Evolutionary conservation across 1,139 yeast genomes (phyloP), one percentile per base, ranked within the genome.

Genomic region (Lizanozyma gosingica): DNA sequence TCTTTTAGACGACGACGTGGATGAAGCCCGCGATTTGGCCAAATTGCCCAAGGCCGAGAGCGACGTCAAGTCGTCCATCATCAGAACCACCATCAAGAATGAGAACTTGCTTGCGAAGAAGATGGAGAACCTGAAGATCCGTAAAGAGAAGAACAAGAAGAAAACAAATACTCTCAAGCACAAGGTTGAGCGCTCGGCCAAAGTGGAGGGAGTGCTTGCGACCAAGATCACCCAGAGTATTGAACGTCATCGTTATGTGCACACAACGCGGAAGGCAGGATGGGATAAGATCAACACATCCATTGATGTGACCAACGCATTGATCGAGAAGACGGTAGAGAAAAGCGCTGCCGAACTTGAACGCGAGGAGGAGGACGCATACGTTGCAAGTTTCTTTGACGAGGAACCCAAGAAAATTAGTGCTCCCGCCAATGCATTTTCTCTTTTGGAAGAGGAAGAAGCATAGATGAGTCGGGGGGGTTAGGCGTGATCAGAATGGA

Each of bases 241-340:
- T 33, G 71, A 73, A 37, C 70, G 85, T 51, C 80, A 85, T 18
- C 78, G 70, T 53, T 76, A 67, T 52, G 77, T 82, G 14, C 82
- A 76, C 49, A 64, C 60, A 22, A 68, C 82, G 3, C 70, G 92
- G 57, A 82, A 81, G 56, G 64, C 84, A 1, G 83, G 80, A 14
- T 83, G 92, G 92, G 88, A 81, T 39, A 66, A 70, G 41, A 80
- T 80, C 42, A 83, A 83, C 54, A 67, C 69, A 43, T 57, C 59
- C 35, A 72, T 75, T 27, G 63, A 54, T 37, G 58, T 63, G 37
- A 58, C 59, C 37, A 51, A 60, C 39, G 53, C 46, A 43, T 14
- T 39, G 43, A 18, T 35, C 33, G 8, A 41, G n/a, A 15, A 35
- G 34, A 4, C 35, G 17, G 48, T 42, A 15, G 39, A 37, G 18